These are phyloP conservation scores for Phascolomyces articulosus DNA, from an alignment of 371 early-diverging fungal species.

Conservation along the genomic window DNA sequence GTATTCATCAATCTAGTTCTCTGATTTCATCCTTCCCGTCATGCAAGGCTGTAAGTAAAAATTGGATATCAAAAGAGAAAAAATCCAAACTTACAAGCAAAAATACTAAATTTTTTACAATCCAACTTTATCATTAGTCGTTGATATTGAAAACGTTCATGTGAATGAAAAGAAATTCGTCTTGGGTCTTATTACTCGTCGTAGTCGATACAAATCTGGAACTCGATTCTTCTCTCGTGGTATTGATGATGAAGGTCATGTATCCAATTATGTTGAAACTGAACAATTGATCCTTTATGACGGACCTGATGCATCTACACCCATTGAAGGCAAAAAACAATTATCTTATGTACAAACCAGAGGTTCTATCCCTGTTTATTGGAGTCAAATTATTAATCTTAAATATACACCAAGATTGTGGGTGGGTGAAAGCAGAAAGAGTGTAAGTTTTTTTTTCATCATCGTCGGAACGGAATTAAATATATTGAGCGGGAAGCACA, in stretches of 20 bases:
- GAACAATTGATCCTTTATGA: conserved; percentile 87
- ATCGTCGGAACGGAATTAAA: no score
- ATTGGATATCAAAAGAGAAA: neutral
- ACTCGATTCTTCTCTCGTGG: conserved; percentile 97
- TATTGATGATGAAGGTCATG: conserved; percentile 91
- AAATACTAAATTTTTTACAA: no score
- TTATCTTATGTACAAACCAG: conserved; percentile 91
- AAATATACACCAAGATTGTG: conserved; percentile 91
- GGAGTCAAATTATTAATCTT: conserved; percentile 92
- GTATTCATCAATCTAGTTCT: conserved; percentile 42
- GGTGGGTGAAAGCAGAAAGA: conserved; percentile 67
- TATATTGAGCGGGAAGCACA: no score
- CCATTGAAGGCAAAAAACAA: conserved; percentile 38
- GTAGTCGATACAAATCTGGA: conserved; percentile 78
- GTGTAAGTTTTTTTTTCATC: conserved; percentile 49
- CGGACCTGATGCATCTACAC: conserved; percentile 20
- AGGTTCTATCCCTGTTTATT: conserved; percentile 98
- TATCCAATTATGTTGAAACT: conserved; percentile 98
- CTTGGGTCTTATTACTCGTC: conserved; percentile 83
- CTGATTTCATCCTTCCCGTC: conserved; percentile 86
- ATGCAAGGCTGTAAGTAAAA: conserved; percentile 84
- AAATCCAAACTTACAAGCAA: neutral
- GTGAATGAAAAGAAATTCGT: conserved; percentile 68
- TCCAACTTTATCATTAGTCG: conserved; percentile 37
- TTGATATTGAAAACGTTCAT: conserved; percentile 49